A percentile compares a stretch with the other conserved stretches of the same genome.
Evolutionary conservation across 495 filamentous ascomycete species (phyloP).

Genomic region (Penicillium malachiteum): DNA sequence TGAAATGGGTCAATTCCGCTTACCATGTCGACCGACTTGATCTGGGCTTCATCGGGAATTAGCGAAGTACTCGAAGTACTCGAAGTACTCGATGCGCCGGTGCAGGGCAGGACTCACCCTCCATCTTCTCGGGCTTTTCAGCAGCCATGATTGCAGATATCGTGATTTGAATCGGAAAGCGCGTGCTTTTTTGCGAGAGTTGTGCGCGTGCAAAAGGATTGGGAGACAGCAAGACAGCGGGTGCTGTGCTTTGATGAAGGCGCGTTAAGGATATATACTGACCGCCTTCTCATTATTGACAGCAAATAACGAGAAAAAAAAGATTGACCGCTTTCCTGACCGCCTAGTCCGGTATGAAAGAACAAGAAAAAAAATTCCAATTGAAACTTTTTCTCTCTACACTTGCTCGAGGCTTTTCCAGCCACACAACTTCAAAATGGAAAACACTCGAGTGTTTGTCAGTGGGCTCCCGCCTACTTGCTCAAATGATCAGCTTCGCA

Average conservation of each 20-base stretch:
- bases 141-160: conserved; percentile 39
- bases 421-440: conserved; percentile 35
- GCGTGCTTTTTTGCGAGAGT: neutral
- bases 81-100: neutral
- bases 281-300: conserved; percentile 18
- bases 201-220: neutral
- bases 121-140: conserved; percentile 69
- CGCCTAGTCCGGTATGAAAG: conserved; percentile 37
- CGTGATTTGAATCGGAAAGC: neutral
- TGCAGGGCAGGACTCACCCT: conserved; percentile 52
- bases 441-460: conserved; percentile 79
- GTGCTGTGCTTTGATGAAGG: neutral
- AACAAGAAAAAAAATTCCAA: conserved; percentile 32
- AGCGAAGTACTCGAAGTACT: neutral
- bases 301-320: conserved; percentile 7
- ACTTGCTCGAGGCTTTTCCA: conserved; percentile 17
- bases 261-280: conserved; percentile 3
- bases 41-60: conserved; percentile 64
- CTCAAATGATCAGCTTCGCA: conserved; percentile 76
- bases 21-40: conserved; percentile 99
- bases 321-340: conserved; percentile 23
- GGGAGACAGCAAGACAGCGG: neutral
- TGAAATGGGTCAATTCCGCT: conserved; percentile 12
- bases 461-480: conserved; percentile 75
- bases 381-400: conserved; percentile 17